Evolutionary conservation across 495 filamentous ascomycete genomes (phyloP).

Genomic region (Xylaria venustula): DNA sequence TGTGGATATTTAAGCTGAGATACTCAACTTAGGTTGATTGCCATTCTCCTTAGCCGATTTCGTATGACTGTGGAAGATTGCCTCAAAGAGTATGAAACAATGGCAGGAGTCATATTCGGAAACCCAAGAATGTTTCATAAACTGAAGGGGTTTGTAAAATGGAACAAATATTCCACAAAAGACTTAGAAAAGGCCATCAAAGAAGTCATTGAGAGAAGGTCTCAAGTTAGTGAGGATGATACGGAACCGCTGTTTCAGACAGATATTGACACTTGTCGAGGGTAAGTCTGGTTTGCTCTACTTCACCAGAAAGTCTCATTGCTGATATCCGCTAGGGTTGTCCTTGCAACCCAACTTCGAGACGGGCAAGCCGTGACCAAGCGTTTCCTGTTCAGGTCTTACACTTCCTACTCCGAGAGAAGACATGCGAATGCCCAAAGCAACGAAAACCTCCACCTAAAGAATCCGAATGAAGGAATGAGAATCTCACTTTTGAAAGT

Average conservation of each 20-base stretch:
- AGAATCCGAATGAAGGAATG: background rate
- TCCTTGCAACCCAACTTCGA: background rate
- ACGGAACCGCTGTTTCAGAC: conserved; percentile 13
- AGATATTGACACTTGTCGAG: conserved; percentile 36
- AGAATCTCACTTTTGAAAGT: background rate
- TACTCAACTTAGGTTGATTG: conserved; percentile 46
- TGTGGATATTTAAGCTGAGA: conserved; percentile 7
- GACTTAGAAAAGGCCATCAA: conserved; percentile 42
- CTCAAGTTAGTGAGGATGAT: conserved; percentile 6
- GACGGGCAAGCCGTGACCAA: background rate
- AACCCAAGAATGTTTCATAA: conserved; percentile 19
- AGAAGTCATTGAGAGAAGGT: conserved; percentile 29
- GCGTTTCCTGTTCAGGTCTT: background rate
- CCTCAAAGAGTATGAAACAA: conserved; percentile 44
- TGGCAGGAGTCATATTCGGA: conserved; percentile 48
- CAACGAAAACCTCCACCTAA: background rate
- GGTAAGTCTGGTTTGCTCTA: conserved; percentile 18
- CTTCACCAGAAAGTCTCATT: background rate
- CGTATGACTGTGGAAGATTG: conserved; percentile 53
- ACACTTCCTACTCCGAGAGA: background rate
- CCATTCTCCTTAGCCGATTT: conserved; percentile 53
- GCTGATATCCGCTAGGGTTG: background rate
- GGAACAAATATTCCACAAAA: conserved; percentile 41
- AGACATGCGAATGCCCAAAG: background rate
- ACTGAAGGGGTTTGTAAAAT: background rate